A percentile compares a stretch with the other conserved stretches of the same genome.
Evolutionary conservation across 2,329 filamentous ascomycete genomes (phyloP).

Genomic region (Monosporascus sp.): DNA sequence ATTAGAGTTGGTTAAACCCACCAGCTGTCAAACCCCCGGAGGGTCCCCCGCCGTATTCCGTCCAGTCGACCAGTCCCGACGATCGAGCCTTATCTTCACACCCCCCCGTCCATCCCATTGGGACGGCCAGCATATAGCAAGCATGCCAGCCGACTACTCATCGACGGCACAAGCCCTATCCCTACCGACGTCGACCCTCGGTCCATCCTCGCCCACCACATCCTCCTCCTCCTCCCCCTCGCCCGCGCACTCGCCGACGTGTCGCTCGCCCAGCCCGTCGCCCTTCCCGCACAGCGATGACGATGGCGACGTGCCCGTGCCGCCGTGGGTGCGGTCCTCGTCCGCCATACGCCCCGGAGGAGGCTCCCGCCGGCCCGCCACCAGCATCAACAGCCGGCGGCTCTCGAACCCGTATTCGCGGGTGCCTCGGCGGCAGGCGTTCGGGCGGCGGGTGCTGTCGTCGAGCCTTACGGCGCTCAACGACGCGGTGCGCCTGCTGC

Average conservation of each 20-base stretch:
- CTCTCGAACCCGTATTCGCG: constrained; percentile 37
- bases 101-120: not conserved
- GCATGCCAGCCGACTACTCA: constrained; percentile 47
- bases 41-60: no score
- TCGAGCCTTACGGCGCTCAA: constrained; percentile 36
- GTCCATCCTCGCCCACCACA: constrained; percentile 19
- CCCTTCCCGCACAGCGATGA: constrained; percentile 17
- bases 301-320: constrained; percentile 2
- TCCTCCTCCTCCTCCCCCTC: constrained; percentile 21
- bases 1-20: no score
- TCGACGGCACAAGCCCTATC: constrained; percentile 45
- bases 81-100: not conserved
- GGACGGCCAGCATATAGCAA: constrained; percentile 1
- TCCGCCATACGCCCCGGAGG: not conserved
- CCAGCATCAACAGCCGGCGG: constrained; percentile 27
- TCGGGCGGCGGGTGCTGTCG: constrained; percentile 35
- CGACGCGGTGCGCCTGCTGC: constrained; percentile 44
- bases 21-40: no score
- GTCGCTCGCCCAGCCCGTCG: constrained; percentile 22
- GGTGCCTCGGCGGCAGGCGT: constrained; percentile 10
- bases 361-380: not conserved
- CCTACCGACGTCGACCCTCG: constrained; percentile 31
- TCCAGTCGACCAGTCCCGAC: no score
- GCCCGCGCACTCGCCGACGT: constrained; percentile 18
- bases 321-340: not conserved